Base-by-base conservation (phyloP, 2,329 filamentous ascomycete species). In the Karstenula rhodostoma region DNA sequence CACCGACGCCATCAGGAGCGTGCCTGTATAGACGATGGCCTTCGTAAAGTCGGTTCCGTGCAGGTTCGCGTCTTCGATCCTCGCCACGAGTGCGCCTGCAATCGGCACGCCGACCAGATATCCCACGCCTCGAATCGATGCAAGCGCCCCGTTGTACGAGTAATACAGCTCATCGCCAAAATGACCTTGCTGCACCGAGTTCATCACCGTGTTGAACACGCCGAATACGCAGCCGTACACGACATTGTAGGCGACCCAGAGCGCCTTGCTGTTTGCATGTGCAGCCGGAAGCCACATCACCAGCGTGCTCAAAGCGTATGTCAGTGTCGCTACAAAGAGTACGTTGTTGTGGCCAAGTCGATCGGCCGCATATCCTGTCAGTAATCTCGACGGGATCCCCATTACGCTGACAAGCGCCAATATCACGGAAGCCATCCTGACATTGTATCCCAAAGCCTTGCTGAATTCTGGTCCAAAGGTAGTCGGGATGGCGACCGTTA, bases 391-490 rank as follows among this genome's bases (percentile, higher is more conserved):
- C 0, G 77, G 74, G 7, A 81, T 77, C 58, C 84, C 84, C 35
- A 84, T 77, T 6, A 75, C 81, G 64, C 81, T 84, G 62, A 75
- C 79, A 25, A 78, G 70, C 5, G 83, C 82, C 17, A 85, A 71
- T 19, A 84, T 68, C 13, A 77, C 77, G 32, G 82, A 81, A 2
- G 80, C 82, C 15, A 76, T 74, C 10, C 73, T 69, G 4, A 80
- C 71, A 0, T 73, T 76, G 58, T 79, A 77, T 0, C 83, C 83
- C 2, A 85, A 66, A 0, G 75, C 73, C 1, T 82, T 77, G 9
- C 78, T 80, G 64, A 84, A 85, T 15, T 81, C 81, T 0, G 82
- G 77, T 42, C 84, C 76, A 59, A 84, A 85, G 0, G 78, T 77
- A n/a, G 83, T 73, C 0, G 83, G 83, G 10, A 83, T 76, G 52